Percentiles rank a stretch among this genome's conserved stretches.
phyloP scores from a whole-genome alignment of 2,329 filamentous ascomycete species.

The Talaromyces sp. region DNA sequence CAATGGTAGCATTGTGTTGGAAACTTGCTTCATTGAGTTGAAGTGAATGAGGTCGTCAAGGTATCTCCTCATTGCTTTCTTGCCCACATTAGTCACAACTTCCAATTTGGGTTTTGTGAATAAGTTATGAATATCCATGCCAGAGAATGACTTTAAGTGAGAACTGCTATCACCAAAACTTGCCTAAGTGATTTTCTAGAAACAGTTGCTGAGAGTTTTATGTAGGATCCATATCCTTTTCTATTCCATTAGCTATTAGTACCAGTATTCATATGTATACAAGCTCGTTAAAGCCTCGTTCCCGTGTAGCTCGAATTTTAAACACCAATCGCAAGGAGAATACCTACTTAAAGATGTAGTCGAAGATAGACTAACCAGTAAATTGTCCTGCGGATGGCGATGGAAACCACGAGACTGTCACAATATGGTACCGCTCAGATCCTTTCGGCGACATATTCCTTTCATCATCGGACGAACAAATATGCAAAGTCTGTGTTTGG shows the following conservation, averaged over 20 bases:
- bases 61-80: neutral
- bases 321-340: neutral
- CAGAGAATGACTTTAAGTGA: neutral
- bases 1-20: neutral
- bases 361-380: neutral
- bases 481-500: constrained; percentile 1
- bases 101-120: neutral
- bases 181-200: neutral
- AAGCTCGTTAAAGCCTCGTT: neutral
- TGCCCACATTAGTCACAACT: neutral
- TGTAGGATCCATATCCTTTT: neutral
- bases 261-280: neutral
- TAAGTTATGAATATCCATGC: neutral
- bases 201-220: neutral
- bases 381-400: neutral
- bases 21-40: neutral
- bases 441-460: neutral
- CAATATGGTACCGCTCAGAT: neutral
- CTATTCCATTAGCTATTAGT: neutral
- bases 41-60: neutral
- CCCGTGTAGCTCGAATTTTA: neutral
- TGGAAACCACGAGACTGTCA: neutral
- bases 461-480: neutral
- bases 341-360: neutral
- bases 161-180: neutral